phyloP scores from a whole-genome alignment of 257 asterid species.

The Verbena officinalis region DNA sequence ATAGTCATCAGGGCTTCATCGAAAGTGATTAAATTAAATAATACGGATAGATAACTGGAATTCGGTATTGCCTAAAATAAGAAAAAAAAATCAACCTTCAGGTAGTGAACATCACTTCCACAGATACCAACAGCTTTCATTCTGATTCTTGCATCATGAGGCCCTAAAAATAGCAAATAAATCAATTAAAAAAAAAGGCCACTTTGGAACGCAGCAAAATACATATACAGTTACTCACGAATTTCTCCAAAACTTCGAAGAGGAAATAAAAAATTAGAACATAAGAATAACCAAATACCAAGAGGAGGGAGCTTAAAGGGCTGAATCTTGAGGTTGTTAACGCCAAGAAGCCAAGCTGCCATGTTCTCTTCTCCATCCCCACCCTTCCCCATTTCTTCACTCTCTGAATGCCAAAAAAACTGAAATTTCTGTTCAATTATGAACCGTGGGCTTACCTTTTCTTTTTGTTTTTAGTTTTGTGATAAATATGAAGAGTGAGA shows the following conservation, averaged over 20 bases:
- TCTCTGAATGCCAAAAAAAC: slow-evolving; percentile 2
- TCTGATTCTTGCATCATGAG: slow-evolving; percentile 83
- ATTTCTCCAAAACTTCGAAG: neutral
- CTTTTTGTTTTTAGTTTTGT: neutral
- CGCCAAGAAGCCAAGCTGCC: slow-evolving; percentile 98
- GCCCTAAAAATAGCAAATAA: slow-evolving; percentile 41
- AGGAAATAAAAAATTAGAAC: neutral
- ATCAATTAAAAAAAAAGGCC: slow-evolving; percentile 7
- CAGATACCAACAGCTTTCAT: slow-evolving; percentile 98
- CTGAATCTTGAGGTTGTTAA: slow-evolving; percentile 73
- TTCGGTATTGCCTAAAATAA: neutral
- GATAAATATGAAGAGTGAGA: neutral
- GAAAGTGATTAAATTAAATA: too few relatives aligned
- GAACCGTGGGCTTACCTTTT: too few relatives aligned
- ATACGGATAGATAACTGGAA: too few relatives aligned
- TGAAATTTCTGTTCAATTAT: neutral
- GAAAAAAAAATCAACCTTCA: slow-evolving; percentile 57
- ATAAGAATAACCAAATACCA: slow-evolving; percentile 40
- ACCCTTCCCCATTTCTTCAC: slow-evolving; percentile 66
- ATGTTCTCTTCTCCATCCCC: slow-evolving; percentile 68
- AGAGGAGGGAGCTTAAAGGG: slow-evolving; percentile 85
- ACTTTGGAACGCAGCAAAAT: slow-evolving; percentile 5
- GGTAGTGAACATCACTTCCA: slow-evolving; percentile 97
- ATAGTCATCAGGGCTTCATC: slow-evolving; percentile 16
- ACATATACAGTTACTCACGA: neutral